Evolutionary conservation across 139 green algal genomes (phyloP).

Genomic region (Chlorella sorokiniana): DNA sequence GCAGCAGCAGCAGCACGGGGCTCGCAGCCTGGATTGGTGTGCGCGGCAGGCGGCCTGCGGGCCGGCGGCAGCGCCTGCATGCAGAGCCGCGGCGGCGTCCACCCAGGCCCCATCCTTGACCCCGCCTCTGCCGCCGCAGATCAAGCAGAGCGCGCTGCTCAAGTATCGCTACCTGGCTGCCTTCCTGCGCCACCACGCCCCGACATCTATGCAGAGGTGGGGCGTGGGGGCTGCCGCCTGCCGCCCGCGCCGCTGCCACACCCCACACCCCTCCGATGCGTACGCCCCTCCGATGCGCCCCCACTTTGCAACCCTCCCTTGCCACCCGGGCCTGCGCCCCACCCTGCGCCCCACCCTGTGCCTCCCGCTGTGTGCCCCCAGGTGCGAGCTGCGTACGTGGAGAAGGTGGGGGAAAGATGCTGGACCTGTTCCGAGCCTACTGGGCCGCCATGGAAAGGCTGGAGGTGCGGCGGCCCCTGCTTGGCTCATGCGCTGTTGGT

Average conservation of each 20-base stretch:
- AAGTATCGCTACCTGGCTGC: slow-evolving; percentile 82
- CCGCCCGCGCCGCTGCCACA: too few relatives aligned
- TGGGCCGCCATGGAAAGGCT: slow-evolving; percentile 78
- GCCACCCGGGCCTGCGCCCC: background rate
- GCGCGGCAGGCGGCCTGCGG: too few relatives aligned
- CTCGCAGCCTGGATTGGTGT: background rate
- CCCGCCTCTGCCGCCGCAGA: slow-evolving; percentile 36
- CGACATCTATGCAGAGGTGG: slow-evolving; percentile 82
- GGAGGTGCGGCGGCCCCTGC: slow-evolving; percentile 34
- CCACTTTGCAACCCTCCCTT: background rate
- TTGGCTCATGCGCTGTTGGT: too few relatives aligned
- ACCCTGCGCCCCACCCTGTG: background rate
- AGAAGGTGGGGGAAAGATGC: slow-evolving; percentile 81
- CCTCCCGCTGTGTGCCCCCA: too few relatives aligned
- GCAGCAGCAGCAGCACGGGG: background rate
- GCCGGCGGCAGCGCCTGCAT: too few relatives aligned
- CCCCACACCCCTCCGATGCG: too few relatives aligned
- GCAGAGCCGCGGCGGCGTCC: too few relatives aligned
- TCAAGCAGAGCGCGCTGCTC: slow-evolving; percentile 92
- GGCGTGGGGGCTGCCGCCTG: background rate
- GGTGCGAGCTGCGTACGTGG: slow-evolving; percentile 80
- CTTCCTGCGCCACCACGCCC: slow-evolving; percentile 74
- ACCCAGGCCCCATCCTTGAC: too few relatives aligned
- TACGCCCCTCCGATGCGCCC: too few relatives aligned
- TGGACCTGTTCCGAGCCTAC: slow-evolving; percentile 89